A percentile compares a stretch with the other conserved stretches of the same genome.
Conservation (phyloP, 495 filamentous ascomycete genomes). For the Amniculicola lignicola region DNA sequence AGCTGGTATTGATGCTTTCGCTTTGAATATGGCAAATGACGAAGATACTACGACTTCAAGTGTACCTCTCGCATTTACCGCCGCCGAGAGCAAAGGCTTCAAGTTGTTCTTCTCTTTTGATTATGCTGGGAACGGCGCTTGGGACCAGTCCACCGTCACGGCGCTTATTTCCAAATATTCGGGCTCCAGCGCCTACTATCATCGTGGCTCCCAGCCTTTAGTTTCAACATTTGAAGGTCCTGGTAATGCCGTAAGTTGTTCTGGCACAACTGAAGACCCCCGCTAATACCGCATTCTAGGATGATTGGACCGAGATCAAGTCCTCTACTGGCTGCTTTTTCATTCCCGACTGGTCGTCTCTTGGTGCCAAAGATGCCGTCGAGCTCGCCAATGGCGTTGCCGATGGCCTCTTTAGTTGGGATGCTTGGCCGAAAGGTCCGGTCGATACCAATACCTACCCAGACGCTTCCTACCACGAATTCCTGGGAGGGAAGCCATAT, state of each 20-base stretch:
- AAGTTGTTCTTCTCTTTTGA: conserved; percentile 70
- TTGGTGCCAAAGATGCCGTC: conserved; percentile 47
- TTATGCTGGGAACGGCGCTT: conserved; percentile 53
- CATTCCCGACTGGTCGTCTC: conserved; percentile 58
- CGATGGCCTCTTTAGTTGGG: conserved; percentile 68
- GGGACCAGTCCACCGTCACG: conserved; percentile 55
- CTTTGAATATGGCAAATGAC: conserved; percentile 58
- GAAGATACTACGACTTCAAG: conserved; percentile 49
- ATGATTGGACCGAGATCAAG: conserved; percentile 59
- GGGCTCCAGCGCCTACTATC: conserved; percentile 49
- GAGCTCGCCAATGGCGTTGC: conserved; percentile 44
- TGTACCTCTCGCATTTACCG: conserved; percentile 50
- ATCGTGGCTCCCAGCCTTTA: too few species aligned
- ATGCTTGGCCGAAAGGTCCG: conserved; percentile 64
- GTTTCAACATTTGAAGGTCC: conserved; percentile 73
- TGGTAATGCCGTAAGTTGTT: conserved; percentile 49
- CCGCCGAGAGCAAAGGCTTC: conserved; percentile 53
- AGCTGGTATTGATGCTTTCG: conserved; percentile 69
- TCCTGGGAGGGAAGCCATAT: conserved; percentile 56
- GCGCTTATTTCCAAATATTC: conserved; percentile 57
- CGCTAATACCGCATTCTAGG: too few species aligned
- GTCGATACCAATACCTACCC: conserved; percentile 44
- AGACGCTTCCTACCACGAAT: neutral
- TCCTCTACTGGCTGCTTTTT: conserved; percentile 54
- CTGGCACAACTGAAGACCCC: too few species aligned